A percentile compares a stretch with the other conserved stretches of the same genome.
phyloP scores from a whole-genome alignment of 1,284 basidiomycete genomes.

The Tilletia indica region DNA sequence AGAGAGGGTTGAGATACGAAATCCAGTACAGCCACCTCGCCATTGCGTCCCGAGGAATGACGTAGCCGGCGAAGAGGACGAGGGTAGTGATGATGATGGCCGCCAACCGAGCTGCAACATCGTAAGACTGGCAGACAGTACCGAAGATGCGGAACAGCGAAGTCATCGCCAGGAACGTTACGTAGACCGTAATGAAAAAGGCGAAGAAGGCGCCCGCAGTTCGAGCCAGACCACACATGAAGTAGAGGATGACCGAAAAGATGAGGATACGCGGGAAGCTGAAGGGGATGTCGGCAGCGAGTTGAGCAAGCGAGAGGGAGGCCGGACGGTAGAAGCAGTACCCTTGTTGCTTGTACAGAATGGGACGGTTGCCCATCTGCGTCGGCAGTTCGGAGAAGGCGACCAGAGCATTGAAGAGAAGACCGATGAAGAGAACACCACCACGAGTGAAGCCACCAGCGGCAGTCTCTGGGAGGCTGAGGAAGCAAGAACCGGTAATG shows the following conservation, averaged over 20 bases:
- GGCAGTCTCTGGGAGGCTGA: conserved; percentile 37
- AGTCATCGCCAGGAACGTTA: conserved; percentile 37
- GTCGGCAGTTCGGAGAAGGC: conserved; percentile 62
- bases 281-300: conserved; percentile 60
- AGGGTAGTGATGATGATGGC: conserved; percentile 60
- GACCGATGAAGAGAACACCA: conserved; percentile 58
- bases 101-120: conserved; percentile 61
- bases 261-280: conserved; percentile 59
- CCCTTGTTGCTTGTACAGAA: conserved; percentile 60
- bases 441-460: conserved; percentile 48
- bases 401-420: conserved; percentile 72
- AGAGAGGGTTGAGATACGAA: conserved; percentile 18
- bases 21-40: conserved; percentile 39
- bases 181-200: conserved; percentile 52
- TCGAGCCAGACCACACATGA: conserved; percentile 36
- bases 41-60: conserved; percentile 7
- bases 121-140: conserved; percentile 58
- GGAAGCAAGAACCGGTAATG: conserved; percentile 79
- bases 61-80: conserved; percentile 43
- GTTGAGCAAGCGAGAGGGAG: conserved; percentile 68
- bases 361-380: conserved; percentile 40
- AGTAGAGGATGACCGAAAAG: conserved; percentile 60
- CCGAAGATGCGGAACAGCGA: conserved; percentile 61
- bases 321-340: conserved; percentile 79
- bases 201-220: conserved; percentile 61